A percentile compares a stretch with the other conserved stretches of the same genome.
Conservation (phyloP, 495 filamentous ascomycete species). For the Trichocladium uniseriatum region DNA sequence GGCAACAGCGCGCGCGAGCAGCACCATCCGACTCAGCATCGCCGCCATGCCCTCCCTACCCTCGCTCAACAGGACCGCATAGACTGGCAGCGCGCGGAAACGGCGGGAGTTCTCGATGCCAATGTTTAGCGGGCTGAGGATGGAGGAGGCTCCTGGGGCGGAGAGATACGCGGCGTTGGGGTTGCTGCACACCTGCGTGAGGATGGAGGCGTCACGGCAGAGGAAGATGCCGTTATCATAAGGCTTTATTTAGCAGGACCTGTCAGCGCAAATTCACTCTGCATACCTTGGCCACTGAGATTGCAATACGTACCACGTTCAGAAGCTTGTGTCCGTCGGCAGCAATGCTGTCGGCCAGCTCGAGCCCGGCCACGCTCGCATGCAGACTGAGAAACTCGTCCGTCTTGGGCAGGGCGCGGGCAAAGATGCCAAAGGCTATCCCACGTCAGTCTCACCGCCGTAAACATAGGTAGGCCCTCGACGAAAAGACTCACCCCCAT, state of each 20-base stretch:
- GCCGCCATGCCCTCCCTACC: conserved; percentile 58
- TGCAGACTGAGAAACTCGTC: conserved; percentile 51
- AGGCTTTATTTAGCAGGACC: conserved; percentile 43
- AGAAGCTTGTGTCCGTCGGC: conserved; percentile 85
- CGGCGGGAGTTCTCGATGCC: conserved; percentile 87
- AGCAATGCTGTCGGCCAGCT: conserved; percentile 77
- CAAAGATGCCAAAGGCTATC: conserved; percentile 76
- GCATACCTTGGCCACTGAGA: too few species aligned
- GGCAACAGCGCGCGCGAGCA: conserved; percentile 59
- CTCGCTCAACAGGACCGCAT: conserved; percentile 68
- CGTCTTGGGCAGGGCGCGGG: conserved; percentile 50
- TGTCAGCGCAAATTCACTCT: background rate
- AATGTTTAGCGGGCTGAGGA: conserved; percentile 78
- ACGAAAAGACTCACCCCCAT: conserved; percentile 47
- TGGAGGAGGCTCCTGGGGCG: conserved; percentile 29
- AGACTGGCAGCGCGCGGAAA: conserved; percentile 82
- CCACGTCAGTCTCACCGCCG: background rate
- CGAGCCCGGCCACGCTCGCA: conserved; percentile 53
- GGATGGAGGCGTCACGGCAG: conserved; percentile 48
- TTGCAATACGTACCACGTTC: conserved; percentile 55
- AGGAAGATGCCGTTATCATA: conserved; percentile 93
- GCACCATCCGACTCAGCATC: conserved; percentile 64
- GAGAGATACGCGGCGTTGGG: conserved; percentile 77
- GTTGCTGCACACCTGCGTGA: conserved; percentile 65
- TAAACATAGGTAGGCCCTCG: background rate